Evolutionary conservation across 441 rosid genomes (phyloP).

Genomic region (Populus tomentosa): DNA sequence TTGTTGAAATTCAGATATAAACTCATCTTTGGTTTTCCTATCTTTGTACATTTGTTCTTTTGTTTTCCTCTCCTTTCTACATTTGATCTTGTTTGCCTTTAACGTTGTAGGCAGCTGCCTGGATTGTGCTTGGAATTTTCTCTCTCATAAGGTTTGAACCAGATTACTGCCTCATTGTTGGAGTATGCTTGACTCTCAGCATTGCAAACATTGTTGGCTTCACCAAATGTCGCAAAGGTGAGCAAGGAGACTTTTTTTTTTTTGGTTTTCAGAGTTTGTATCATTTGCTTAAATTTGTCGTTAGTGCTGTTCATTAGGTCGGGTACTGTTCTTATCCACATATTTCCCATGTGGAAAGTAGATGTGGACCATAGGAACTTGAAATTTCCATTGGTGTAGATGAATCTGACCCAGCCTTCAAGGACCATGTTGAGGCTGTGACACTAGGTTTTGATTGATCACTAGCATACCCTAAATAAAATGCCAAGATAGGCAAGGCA

Average conservation of each 20-base stretch:
- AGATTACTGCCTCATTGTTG: constrained; percentile 92
- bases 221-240: constrained; percentile 96
- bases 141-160: constrained; percentile 93
- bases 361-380: neutral
- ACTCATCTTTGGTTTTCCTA: neutral
- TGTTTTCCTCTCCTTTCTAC: neutral
- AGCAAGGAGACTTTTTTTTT: constrained; percentile 13
- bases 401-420: neutral
- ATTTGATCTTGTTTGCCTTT: constrained; percentile 4
- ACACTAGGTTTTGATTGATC: neutral
- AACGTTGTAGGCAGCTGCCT: constrained; percentile 60
- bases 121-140: constrained; percentile 87
- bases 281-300: neutral
- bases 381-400: neutral
- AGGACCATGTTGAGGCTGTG: neutral
- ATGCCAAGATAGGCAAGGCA: neutral
- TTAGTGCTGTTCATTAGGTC: neutral
- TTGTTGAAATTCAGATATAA: neutral
- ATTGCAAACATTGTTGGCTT: constrained; percentile 93
- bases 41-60: no score
- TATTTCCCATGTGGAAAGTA: neutral
- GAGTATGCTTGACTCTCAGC: constrained; percentile 88
- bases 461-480: neutral
- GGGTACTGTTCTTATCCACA: neutral
- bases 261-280: neutral